Evolutionary conservation across 192 early-diverging fungal genomes (phyloP), one percentile per base, ranked within the genome.

Genomic region (Powellomyces hirtus): DNA sequence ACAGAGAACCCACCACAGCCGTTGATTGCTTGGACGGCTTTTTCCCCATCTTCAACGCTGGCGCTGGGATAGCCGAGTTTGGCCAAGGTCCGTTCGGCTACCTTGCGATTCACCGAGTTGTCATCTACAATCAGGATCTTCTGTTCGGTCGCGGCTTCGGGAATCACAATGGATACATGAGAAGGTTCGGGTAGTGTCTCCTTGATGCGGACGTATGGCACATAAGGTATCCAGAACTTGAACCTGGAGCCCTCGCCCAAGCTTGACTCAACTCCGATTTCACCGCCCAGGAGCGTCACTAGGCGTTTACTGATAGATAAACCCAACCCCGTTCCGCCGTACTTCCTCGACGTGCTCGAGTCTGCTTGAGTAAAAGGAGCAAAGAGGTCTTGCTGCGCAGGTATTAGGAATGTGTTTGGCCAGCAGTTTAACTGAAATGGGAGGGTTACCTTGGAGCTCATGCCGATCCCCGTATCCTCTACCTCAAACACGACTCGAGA

Each of bases 191-290:
- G 40, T 42, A 42, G 40, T n/a, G n/a, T 13, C 10, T 10, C n/a
- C n/a, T 10, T 42, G 40, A 42, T 42, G 40, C 11, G 40, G 40
- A n/a, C 11, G n/a, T 10, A 10, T 13, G 40, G 11, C 14, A 50
- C n/a, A 11, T 16, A 88, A 89, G 59, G 91, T 89, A 71, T 78
- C 86, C 77, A 93, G 91, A 61, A 83, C 81, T 0, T 89, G 89
- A 24, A 89, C 90, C 37, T 81, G 72, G 22, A 86, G 87, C 62
- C 84, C 86, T 29, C 79, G 79, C 62, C 86, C 86, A 68, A 87
- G 84, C 4, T 92, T n/a, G n/a, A n/a, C n/a, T n/a, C n/a, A 1
- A 74, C 66, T 0, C 22, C 33, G 14, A 74, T 68, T 2, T 27
- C 34, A 18, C 73, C 73, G 6, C 33, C 53, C 66, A 74, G 62